A percentile compares a stretch with the other conserved stretches of the same genome.
Evolutionary conservation across 2,329 filamentous ascomycete species (phyloP).

Genomic region (Coniochaeta ligniaria): DNA sequence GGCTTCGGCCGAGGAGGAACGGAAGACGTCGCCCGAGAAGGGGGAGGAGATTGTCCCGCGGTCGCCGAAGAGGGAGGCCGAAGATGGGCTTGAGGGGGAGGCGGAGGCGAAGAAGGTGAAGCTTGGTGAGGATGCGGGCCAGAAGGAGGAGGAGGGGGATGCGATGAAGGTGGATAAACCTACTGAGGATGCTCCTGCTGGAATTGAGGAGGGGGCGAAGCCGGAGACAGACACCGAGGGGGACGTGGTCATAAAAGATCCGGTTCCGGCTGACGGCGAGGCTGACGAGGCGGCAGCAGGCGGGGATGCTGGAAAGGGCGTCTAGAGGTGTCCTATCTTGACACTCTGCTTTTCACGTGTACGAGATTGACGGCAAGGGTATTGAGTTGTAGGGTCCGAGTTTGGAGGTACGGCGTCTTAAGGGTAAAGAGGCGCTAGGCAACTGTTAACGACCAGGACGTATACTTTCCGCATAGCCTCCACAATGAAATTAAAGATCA

Average conservation of each 20-base stretch:
- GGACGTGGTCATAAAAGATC: constrained; percentile 1
- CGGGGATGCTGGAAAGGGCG: background rate
- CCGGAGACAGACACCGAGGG: background rate
- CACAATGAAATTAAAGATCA: too few species aligned
- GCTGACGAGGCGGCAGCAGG: background rate
- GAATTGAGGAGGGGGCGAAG: background rate
- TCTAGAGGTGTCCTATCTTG: background rate
- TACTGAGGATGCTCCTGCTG: background rate
- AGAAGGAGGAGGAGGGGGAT: constrained; percentile 9
- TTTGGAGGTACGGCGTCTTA: background rate
- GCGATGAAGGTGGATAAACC: constrained; percentile 5
- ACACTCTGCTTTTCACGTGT: background rate
- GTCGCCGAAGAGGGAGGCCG: constrained; percentile 48
- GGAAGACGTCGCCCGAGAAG: constrained; percentile 8
- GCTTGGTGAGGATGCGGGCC: constrained; percentile 25
- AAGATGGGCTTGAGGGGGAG: constrained; percentile 33
- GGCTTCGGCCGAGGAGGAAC: constrained; percentile 17
- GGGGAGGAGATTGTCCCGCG: constrained; percentile 17
- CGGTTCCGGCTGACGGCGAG: background rate
- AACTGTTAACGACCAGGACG: background rate
- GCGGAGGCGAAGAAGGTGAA: constrained; percentile 41
- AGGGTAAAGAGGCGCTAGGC: background rate
- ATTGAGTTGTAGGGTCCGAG: background rate
- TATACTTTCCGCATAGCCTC: too few species aligned
- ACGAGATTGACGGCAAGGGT: background rate